Evolutionary conservation across 2,329 filamentous ascomycete genomes (phyloP).

Genomic region (Colletotrichum sp.): DNA sequence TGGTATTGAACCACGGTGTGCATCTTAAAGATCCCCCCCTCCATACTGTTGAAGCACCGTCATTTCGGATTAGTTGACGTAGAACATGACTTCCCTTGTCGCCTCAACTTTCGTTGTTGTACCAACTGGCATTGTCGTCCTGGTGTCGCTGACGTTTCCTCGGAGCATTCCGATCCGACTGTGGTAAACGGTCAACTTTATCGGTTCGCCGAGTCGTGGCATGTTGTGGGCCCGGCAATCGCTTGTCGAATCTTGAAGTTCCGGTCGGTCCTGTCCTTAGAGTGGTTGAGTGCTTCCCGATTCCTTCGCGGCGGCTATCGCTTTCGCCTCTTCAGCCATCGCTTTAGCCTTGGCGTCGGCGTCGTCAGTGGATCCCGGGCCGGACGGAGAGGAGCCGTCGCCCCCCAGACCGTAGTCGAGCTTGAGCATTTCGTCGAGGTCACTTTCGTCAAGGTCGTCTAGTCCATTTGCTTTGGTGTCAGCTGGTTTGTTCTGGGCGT

Average conservation of each 20-base stretch:
- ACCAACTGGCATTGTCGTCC: not conserved
- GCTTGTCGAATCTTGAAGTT: not conserved
- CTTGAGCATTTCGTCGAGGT: not conserved
- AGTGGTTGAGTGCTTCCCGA: not conserved
- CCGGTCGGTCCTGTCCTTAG: not conserved
- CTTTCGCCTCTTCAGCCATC: not conserved
- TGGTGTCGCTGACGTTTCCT: not conserved
- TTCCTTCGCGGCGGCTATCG: not conserved
- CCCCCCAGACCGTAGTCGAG: not conserved
- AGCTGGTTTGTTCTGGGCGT: not conserved
- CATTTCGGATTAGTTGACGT: not conserved
- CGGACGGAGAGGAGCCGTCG: not conserved
- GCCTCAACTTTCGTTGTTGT: not conserved
- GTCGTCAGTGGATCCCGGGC: not conserved
- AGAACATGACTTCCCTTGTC: not conserved
- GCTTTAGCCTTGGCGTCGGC: constrained; percentile 12
- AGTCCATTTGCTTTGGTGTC: not conserved
- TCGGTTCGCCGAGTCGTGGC: not conserved
- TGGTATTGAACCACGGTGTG: not conserved
- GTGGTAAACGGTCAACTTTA: not conserved
- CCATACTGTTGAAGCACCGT: not conserved
- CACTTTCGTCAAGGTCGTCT: not conserved
- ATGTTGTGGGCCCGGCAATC: not conserved
- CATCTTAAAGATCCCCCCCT: not conserved
- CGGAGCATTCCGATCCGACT: not conserved